Percentiles rank a stretch among this genome's conserved stretches.
These are phyloP conservation scores for Penicillium sumatraense DNA, from an alignment of 2,329 filamentous ascomycete species.

Conservation along the genomic window DNA sequence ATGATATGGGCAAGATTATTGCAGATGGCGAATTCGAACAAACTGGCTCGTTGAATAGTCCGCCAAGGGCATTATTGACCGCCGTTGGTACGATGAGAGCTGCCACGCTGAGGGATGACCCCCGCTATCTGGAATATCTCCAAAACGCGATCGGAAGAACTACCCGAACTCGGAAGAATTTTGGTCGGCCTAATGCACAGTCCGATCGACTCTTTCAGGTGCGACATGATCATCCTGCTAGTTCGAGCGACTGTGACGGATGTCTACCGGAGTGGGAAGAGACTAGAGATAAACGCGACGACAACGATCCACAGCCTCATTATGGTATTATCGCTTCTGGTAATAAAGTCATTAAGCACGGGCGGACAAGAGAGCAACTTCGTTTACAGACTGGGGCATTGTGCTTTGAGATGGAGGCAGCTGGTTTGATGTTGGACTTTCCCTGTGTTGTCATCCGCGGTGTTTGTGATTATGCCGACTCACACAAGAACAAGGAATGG, in stretches of 20 bases:
- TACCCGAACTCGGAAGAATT: background rate
- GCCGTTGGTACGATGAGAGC: conserved; percentile 1
- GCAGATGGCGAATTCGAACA: conserved; percentile 12
- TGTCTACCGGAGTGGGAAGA: background rate
- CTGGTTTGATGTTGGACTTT: conserved; percentile 10
- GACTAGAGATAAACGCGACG: background rate
- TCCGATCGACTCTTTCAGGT: background rate
- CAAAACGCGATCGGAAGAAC: background rate
- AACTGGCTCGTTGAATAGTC: conserved; percentile 20
- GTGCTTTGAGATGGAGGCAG: conserved; percentile 20
- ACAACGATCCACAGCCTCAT: background rate
- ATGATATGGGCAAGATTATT: conserved; percentile 28
- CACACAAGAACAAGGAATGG: conserved; percentile 21
- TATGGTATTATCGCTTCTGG: conserved; percentile 27
- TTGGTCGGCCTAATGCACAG: conserved; percentile 3
- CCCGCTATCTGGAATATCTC: background rate
- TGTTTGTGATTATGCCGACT: conserved; percentile 24
- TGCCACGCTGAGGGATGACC: background rate
- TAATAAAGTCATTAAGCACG: conserved; percentile 20
- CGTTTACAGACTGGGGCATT: conserved; percentile 3
- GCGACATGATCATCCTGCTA: background rate
- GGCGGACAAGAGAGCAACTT: conserved; percentile 12
- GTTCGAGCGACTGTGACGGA: background rate
- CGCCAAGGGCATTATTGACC: conserved; percentile 18
- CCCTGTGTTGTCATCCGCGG: conserved; percentile 23